These are phyloP conservation scores for Ascochyta rabiei DNA, from an alignment of 2,329 filamentous ascomycete species.

Conservation along the genomic window DNA sequence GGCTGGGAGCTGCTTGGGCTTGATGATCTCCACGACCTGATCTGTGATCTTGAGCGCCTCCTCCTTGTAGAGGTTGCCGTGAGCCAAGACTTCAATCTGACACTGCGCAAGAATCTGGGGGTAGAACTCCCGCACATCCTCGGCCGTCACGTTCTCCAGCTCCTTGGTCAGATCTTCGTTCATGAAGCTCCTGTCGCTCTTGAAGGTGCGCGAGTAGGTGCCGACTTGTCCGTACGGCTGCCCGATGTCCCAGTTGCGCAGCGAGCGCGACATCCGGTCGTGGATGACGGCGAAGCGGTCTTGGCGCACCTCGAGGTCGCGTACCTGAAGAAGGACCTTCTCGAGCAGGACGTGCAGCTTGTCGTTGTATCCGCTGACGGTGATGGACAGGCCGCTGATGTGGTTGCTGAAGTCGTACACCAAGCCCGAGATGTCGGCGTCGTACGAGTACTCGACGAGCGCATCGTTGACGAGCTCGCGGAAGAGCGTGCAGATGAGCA, in stretches of 20 bases:
- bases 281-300: conserved; percentile 92
- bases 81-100: conserved; percentile 84
- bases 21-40: conserved; percentile 77
- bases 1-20: conserved; percentile 73
- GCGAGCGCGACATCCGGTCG: conserved; percentile 76
- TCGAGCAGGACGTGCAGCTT: conserved; percentile 90
- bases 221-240: conserved; percentile 89
- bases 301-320: conserved; percentile 81
- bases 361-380: conserved; percentile 91
- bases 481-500: conserved; percentile 79
- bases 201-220: conserved; percentile 81
- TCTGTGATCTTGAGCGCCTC: conserved; percentile 86
- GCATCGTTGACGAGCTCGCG: conserved; percentile 87
- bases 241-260: conserved; percentile 86
- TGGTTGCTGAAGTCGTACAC: conserved; percentile 80
- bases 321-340: conserved; percentile 83
- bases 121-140: conserved; percentile 77
- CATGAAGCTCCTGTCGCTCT: conserved; percentile 75
- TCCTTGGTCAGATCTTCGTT: conserved; percentile 82
- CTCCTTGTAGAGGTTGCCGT: conserved; percentile 93
- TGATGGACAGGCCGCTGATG: conserved; percentile 74
- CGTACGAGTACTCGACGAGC: conserved; percentile 91
- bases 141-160: conserved; percentile 73
- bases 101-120: conserved; percentile 81
- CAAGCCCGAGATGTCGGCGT: conserved; percentile 89